Conservation (phyloP, 2,329 filamentous ascomycete species). For the Trichoderma koningii region DNA sequence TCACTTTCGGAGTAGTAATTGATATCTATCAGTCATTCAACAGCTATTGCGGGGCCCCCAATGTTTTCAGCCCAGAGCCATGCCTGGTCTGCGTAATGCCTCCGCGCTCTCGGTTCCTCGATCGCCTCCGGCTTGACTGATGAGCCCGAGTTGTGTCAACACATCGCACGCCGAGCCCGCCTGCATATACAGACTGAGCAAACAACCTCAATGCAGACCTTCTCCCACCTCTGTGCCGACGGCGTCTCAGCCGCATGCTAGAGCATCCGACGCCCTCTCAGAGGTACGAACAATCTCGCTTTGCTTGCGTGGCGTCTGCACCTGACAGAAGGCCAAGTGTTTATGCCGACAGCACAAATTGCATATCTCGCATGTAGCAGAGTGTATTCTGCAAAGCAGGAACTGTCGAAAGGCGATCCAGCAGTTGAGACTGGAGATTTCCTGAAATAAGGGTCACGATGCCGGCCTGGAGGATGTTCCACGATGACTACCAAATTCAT, state of each 20-base stretch:
- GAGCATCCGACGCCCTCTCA: conserved; percentile 8
- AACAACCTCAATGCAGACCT: background rate
- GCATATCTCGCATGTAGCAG: background rate
- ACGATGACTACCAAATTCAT: background rate
- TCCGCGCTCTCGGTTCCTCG: background rate
- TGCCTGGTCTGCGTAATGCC: background rate
- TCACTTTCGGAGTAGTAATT: no score
- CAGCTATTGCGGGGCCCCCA: background rate
- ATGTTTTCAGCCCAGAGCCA: background rate
- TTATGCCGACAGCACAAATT: background rate
- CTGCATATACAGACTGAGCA: background rate
- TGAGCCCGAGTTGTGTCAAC: background rate
- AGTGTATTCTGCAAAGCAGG: background rate
- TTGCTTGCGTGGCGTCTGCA: conserved; percentile 1
- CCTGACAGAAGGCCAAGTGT: background rate
- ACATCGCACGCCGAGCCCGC: background rate
- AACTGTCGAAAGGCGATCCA: no score
- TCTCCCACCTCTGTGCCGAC: conserved; percentile 5
- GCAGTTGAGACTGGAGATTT: background rate
- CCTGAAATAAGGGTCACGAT: background rate
- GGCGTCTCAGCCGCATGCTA: conserved; percentile 21
- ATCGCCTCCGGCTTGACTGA: background rate
- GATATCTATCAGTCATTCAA: background rate
- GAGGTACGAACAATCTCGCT: background rate
- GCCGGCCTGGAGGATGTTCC: conserved; percentile 1